Evolutionary conservation across 768 basidiomycete genomes (phyloP), one percentile per base, ranked within the genome.

Genomic region (Holtermanniella nyarrowii): DNA sequence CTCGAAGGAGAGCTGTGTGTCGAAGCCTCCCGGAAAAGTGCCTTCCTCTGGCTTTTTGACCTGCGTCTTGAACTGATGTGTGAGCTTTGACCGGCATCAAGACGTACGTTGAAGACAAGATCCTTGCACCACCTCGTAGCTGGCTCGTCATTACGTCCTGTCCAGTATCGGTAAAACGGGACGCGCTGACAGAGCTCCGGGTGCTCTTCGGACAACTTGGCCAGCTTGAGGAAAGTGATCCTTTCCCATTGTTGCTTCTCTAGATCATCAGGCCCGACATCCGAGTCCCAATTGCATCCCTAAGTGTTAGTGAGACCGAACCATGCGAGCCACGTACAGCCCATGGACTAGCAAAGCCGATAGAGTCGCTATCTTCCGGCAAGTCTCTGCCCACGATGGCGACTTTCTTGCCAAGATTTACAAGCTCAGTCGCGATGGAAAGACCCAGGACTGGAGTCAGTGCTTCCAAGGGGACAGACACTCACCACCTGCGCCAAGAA

Each of bases 1-100:
- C 44, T 71, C 67, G 59, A 75, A 82, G 13, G 61, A 64, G 43
- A 77, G 69, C n/a, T 37, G 76, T 78, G 18, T 60, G 52, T 44
- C 55, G 31, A 47, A 49, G 2, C 48, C 47, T 20, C 26, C 47
- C 23, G 26, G 26, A 10, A 21, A 26, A 22, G 26, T 4, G 1
- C 47, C 47, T 11, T 20, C 20, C 14, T 22, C 47, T n/a, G 20
- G 21, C 25, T 37, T 13, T 22, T 48, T 37, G 26, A 31, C 22
- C 47, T 48, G 27, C 26, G 5, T 12, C 20, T 20, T 48, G 14
- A 13, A 40, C n/a, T 20, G n/a, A n/a, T n/a, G n/a, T n/a, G n/a
- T n/a, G n/a, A n/a, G n/a, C n/a, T n/a, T n/a, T n/a, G n/a, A n/a
- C n/a, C n/a, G n/a, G n/a, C n/a, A n/a, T n/a, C n/a, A n/a, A n/a